Evolutionary conservation across 345 rosid species (phyloP).

Genomic region (Eucalyptus pumila): DNA sequence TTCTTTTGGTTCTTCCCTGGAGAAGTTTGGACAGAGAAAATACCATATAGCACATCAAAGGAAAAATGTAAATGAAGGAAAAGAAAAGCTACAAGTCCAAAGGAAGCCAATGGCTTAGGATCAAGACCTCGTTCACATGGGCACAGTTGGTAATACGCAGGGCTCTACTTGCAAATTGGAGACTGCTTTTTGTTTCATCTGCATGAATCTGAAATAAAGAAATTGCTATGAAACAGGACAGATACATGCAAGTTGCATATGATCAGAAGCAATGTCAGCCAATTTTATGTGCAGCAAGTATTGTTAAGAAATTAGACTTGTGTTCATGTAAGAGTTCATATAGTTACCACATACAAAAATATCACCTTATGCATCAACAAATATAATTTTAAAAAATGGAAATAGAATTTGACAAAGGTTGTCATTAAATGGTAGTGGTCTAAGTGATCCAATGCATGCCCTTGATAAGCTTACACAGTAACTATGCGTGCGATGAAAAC

Average conservation of each 20-base stretch:
- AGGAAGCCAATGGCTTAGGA: background rate
- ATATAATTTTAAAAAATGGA: background rate
- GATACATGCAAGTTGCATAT: background rate
- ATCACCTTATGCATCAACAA: background rate
- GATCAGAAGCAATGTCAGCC: background rate
- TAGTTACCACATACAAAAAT: background rate
- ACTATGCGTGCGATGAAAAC: background rate
- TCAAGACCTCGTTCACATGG: constrained; percentile 77
- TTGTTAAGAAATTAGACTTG: background rate
- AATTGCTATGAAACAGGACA: background rate
- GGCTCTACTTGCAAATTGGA: constrained; percentile 95
- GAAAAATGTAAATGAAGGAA: background rate
- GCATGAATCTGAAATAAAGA: constrained; percentile 62
- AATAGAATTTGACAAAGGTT: background rate
- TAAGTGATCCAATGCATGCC: background rate
- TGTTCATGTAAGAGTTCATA: background rate
- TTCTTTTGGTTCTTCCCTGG: background rate
- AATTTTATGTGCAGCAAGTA: background rate
- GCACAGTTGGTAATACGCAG: constrained; percentile 85
- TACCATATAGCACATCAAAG: background rate
- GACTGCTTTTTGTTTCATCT: constrained; percentile 97
- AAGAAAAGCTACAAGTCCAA: background rate
- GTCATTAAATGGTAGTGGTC: background rate
- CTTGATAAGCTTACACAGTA: background rate
- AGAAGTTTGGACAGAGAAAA: background rate